Evolutionary conservation across 176 grass and related monocot species (phyloP).

Genomic region (Tuctoria greenei): DNA sequence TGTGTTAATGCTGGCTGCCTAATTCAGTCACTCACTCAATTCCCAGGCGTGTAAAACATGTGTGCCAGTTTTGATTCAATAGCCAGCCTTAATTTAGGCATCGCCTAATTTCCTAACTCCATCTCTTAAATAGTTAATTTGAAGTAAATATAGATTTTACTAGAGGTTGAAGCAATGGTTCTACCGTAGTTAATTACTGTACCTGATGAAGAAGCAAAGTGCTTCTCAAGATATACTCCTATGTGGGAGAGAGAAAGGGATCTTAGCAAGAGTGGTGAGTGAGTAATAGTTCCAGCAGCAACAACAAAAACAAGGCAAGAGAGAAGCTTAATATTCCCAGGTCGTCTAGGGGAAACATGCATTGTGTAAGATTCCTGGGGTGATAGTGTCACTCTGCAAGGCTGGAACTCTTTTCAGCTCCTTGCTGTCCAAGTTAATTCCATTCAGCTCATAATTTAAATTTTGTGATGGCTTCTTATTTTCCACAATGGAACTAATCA

Average conservation of each 20-base stretch:
- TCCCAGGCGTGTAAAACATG: conserved; percentile 48
- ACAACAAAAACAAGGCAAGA: conserved; percentile 26
- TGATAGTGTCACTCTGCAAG: conserved; percentile 47
- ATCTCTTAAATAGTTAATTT: not conserved
- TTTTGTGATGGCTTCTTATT: conserved; percentile 14
- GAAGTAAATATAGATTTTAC: not conserved
- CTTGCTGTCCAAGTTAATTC: not conserved
- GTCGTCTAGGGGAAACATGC: no score
- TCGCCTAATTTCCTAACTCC: not conserved
- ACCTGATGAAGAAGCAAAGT: conserved; percentile 2
- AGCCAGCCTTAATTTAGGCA: conserved; percentile 37
- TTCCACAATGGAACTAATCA: not conserved
- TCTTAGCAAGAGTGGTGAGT: conserved; percentile 47
- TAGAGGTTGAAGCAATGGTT: not conserved
- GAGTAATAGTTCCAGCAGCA: conserved; percentile 10
- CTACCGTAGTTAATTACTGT: not conserved
- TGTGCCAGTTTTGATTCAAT: not conserved
- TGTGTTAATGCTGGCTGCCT: conserved; percentile 33
- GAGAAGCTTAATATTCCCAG: conserved; percentile 33
- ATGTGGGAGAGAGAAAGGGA: conserved; percentile 24
- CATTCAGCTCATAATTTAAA: not conserved
- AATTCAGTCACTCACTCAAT: conserved; percentile 11
- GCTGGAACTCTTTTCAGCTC: conserved; percentile 37
- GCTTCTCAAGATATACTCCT: not conserved
- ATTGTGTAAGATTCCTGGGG: conserved; percentile 16